phyloP scores from a whole-genome alignment of 2,329 filamentous ascomycete genomes.

The Diaporthe nobilis region DNA sequence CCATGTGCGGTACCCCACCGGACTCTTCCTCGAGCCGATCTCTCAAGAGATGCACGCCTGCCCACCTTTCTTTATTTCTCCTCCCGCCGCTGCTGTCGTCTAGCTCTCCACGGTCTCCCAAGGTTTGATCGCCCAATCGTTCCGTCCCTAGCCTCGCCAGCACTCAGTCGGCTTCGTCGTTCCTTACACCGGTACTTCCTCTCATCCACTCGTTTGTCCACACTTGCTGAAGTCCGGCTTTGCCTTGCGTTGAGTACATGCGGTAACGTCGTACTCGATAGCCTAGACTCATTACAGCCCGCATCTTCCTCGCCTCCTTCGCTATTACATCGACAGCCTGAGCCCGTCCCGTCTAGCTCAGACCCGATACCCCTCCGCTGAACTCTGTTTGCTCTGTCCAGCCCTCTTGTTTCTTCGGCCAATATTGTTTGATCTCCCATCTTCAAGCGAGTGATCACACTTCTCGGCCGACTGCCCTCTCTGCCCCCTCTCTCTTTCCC shows the following conservation, averaged over 20 bases:
- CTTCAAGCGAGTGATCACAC: constrained; percentile 7
- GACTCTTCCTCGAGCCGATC: constrained; percentile 18
- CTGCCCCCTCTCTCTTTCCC: not conserved
- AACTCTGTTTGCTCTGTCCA: constrained; percentile 18
- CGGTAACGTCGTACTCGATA: constrained; percentile 16
- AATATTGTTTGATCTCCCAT: constrained; percentile 33
- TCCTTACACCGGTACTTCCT: constrained; percentile 25
- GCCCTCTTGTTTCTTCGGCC: constrained; percentile 11
- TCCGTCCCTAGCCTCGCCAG: constrained; percentile 31
- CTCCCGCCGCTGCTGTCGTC: constrained; percentile 18
- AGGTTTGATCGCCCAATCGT: constrained; percentile 28
- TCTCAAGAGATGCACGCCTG: constrained; percentile 21
- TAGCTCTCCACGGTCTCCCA: not conserved
- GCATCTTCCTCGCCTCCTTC: not conserved
- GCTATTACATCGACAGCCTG: constrained; percentile 1
- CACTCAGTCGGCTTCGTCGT: constrained; percentile 28
- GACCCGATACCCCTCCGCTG: constrained; percentile 12
- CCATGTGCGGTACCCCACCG: constrained; percentile 10
- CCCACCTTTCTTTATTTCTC: constrained; percentile 13
- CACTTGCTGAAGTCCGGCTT: constrained; percentile 1
- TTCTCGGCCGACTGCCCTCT: constrained; percentile 8
- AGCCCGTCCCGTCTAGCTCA: constrained; percentile 21
- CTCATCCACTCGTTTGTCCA: constrained; percentile 33
- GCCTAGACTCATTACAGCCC: constrained; percentile 5
- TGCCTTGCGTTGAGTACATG: constrained; percentile 24